Conservation (phyloP, 257 asterid species). For the Penstemon eatonii region DNA sequence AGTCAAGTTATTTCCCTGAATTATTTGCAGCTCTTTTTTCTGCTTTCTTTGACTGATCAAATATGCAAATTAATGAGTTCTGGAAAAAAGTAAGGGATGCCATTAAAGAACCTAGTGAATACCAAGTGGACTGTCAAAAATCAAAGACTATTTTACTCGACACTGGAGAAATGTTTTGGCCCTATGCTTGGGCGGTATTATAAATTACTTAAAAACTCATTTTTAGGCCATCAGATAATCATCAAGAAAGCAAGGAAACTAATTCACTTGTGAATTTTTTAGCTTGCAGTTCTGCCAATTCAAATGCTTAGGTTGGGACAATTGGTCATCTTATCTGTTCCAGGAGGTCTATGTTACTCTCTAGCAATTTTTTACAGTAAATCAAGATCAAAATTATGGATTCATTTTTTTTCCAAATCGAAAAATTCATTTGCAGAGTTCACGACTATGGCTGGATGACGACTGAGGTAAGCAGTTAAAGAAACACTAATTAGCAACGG, state of each 20-base stretch:
- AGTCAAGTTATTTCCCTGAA: neutral
- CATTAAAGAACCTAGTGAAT: slow-evolving; percentile 46
- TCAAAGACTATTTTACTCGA: slow-evolving; percentile 57
- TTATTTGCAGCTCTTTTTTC: neutral
- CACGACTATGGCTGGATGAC: slow-evolving; percentile 69
- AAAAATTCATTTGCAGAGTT: slow-evolving; percentile 39
- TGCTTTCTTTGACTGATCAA: neutral
- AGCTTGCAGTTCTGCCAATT: slow-evolving; percentile 65
- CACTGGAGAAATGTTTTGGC: slow-evolving; percentile 62
- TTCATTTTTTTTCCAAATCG: no score
- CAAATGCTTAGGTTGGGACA: slow-evolving; percentile 60
- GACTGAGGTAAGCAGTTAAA: slow-evolving; percentile 62
- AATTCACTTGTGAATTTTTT: neutral
- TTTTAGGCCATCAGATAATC: neutral
- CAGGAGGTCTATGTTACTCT: slow-evolving; percentile 44
- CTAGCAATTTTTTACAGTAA: neutral
- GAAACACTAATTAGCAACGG: slow-evolving; percentile 44
- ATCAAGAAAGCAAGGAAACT: no score
- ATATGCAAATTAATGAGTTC: slow-evolving; percentile 45
- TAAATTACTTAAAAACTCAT: neutral
- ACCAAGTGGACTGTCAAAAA: slow-evolving; percentile 61
- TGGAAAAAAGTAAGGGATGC: slow-evolving; percentile 53
- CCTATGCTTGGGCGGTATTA: slow-evolving; percentile 73
- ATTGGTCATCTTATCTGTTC: slow-evolving; percentile 50
- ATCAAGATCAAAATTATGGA: no score